These are phyloP conservation scores for Inga laurina DNA, from an alignment of 306 rosid genomes.

Conservation along the genomic window DNA sequence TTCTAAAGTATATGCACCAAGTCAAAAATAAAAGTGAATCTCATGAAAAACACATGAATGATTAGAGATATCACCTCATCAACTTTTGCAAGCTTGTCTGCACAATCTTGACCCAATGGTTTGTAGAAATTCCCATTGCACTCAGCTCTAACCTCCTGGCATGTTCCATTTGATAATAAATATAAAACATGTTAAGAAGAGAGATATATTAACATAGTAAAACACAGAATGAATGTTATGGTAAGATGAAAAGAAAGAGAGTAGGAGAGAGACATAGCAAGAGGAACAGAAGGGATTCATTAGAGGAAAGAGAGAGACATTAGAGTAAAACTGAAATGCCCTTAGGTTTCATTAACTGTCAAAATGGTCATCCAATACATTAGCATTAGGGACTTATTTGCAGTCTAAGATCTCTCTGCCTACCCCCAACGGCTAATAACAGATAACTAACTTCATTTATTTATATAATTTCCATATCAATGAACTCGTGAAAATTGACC, in stretches of 20 bases:
- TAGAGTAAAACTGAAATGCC: too few relatives aligned
- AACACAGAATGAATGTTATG: constrained; percentile 11
- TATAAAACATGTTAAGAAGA: constrained; percentile 26
- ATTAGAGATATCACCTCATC: constrained; percentile 53
- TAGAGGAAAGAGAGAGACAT: too few relatives aligned
- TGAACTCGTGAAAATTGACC: not conserved
- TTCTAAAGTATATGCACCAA: not conserved
- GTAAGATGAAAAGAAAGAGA: too few relatives aligned
- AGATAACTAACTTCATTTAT: too few relatives aligned
- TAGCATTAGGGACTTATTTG: too few relatives aligned
- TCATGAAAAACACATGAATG: not conserved
- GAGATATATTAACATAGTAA: not conserved
- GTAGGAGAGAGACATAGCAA: too few relatives aligned
- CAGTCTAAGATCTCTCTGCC: too few relatives aligned
- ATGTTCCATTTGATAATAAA: constrained; percentile 24
- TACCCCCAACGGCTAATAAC: too few relatives aligned
- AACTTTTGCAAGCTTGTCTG: constrained; percentile 53
- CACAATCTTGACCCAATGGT: constrained; percentile 42
- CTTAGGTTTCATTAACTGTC: too few relatives aligned
- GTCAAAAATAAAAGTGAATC: not conserved
- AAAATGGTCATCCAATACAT: too few relatives aligned
- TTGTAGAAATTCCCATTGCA: constrained; percentile 68
- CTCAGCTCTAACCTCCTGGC: constrained; percentile 53
- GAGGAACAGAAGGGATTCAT: too few relatives aligned
- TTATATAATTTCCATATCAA: not conserved